Evolutionary conservation across 257 asterid species (phyloP).

Genomic region (Linderniella brevidens): DNA sequence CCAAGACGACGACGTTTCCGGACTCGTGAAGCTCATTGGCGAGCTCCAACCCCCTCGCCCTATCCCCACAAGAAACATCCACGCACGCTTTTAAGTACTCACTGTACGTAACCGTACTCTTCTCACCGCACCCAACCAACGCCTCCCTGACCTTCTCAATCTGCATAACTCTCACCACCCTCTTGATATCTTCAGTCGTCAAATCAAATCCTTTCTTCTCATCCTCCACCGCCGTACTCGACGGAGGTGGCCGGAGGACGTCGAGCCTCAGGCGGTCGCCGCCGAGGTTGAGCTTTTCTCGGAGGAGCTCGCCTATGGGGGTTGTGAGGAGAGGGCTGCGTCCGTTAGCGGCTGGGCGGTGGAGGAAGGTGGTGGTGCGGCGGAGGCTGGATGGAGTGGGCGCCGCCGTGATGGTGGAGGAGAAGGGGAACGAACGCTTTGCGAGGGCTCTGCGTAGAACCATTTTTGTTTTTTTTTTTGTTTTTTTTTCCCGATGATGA

Average conservation of each 20-base stretch:
- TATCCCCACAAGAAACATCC: constrained; percentile 20
- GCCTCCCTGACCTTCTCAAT: constrained; percentile 27
- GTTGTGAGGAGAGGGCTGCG: constrained; percentile 30
- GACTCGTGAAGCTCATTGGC: constrained; percentile 57
- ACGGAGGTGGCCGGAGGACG: constrained; percentile 20
- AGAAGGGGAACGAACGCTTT: constrained; percentile 10
- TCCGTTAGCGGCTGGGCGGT: constrained; percentile 31
- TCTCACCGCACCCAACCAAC: constrained; percentile 28
- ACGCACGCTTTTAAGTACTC: constrained; percentile 39
- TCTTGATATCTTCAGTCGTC: constrained; percentile 33
- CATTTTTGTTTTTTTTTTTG: constrained; percentile 18
- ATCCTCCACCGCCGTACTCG: constrained; percentile 5
- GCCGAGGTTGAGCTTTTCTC: constrained; percentile 30
- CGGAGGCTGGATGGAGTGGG: constrained; percentile 13
- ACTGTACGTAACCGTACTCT: constrained; percentile 32
- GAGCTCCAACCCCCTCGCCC: constrained; percentile 37
- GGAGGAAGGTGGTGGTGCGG: constrained; percentile 21
- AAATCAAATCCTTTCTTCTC: constrained; percentile 12
- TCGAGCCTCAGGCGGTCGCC: constrained; percentile 20
- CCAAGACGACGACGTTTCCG: constrained; percentile 62
- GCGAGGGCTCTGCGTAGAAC: constrained; percentile 41
- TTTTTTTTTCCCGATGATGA: too few species aligned
- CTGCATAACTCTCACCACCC: constrained; percentile 33
- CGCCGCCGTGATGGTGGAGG: constrained; percentile 16
- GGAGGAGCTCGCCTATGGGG: constrained; percentile 51